Evolutionary conservation across 2,329 filamentous ascomycete species (phyloP), one percentile per base, ranked within the genome.

Genomic region (Colletotrichum theobromicola): DNA sequence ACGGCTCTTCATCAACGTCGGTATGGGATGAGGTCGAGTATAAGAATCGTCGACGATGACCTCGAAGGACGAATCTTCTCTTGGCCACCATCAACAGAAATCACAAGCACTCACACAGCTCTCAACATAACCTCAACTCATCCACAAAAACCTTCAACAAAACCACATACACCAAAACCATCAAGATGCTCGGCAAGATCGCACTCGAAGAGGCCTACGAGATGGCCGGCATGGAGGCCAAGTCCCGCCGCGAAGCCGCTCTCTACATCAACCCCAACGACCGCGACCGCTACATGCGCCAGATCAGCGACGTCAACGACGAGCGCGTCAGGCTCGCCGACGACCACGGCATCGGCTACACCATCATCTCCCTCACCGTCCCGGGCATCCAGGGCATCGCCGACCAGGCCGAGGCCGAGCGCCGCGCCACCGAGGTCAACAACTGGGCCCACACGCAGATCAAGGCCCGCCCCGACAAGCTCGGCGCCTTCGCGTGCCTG

Each of bases 191-290:
- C 15, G 91, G 91, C 74, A 93, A 93, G 76, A 86, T 93, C 72
- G 88, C 89, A 15, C 84, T 93, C 26, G 91, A 93, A 80, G 91
- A 93, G 82, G 90, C 90, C 16, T 92, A 92, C 76, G 88, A 88
- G 75, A 85, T 92, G 8, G 90, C 91, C 58, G 87, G 90, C 37
- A 86, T 92, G 75, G 85, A 88, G 60, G 89, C 92, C 76, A 89
- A 88, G 81, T 90, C 89, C 7, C 84, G 85, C 77, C 92, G 90
- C 90, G 92, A 90, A 90, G 91, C 91, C 2, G 82, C 84, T 6
- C 81, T 93, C 26, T 93, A 92, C 79, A 72, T 72, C 70, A 67
- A 72, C 55, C 87, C 90, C 16, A 84, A 88, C n/a, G 87, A 92
- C 76, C 85, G 89, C 3, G 89, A 90, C 13, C 89, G 88, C 80